Percentiles rank a stretch among this genome's conserved stretches.
These are phyloP conservation scores for Chrysanthemum makinoi DNA, from an alignment of 129 eudicot genomes.

Conservation along the genomic window DNA sequence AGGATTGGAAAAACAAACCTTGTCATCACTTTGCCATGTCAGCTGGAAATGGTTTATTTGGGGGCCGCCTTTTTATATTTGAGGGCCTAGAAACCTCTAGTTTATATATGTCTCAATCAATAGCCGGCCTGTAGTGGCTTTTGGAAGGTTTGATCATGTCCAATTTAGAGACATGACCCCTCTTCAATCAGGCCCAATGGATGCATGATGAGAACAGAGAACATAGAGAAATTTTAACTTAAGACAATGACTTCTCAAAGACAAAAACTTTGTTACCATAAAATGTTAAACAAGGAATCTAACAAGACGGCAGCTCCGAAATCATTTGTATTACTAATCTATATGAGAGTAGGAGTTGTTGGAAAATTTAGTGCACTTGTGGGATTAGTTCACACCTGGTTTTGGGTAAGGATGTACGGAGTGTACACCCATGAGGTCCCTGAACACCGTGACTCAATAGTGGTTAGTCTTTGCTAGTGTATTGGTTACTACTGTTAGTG, in stretches of 20 bases:
- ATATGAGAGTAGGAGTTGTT: too few relatives aligned
- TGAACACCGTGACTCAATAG: too few relatives aligned
- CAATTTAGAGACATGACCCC: not conserved
- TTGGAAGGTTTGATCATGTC: slow-evolving; percentile 3
- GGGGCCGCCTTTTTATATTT: slow-evolving; percentile 5
- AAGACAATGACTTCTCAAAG: not conserved
- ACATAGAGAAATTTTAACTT: too few relatives aligned
- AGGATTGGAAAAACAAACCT: not conserved
- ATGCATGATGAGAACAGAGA: not conserved
- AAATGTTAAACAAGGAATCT: not conserved
- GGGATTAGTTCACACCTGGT: too few relatives aligned
- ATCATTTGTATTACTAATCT: not conserved
- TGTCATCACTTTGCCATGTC: slow-evolving; percentile 19
- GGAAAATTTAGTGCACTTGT: too few relatives aligned
- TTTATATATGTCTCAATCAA: slow-evolving; percentile 10
- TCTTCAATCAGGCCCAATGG: not conserved
- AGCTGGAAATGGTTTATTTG: slow-evolving; percentile 2
- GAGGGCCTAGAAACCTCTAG: slow-evolving; percentile 17
- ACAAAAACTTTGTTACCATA: not conserved
- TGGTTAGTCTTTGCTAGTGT: too few relatives aligned
- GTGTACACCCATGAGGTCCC: too few relatives aligned
- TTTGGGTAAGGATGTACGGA: too few relatives aligned
- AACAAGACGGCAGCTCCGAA: not conserved
- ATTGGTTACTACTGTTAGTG: too few relatives aligned
- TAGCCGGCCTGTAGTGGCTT: not conserved